A percentile compares a stretch with the other conserved stretches of the same genome.
Evolutionary conservation across 2,329 filamentous ascomycete genomes (phyloP).

Genomic region (Colletotrichum sp.): DNA sequence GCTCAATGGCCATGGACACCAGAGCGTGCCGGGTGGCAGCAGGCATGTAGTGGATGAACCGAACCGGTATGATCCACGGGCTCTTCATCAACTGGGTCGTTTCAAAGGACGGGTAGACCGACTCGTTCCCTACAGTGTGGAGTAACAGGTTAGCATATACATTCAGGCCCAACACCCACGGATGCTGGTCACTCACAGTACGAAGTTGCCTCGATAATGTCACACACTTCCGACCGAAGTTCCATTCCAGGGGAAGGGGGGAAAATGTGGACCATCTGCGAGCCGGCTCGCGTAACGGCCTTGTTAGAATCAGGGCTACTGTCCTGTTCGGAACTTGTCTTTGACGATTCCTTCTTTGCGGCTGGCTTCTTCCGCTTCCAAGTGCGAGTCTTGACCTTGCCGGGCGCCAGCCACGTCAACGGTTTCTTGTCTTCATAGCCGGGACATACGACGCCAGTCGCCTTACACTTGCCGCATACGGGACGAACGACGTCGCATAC

Average conservation of each 20-base stretch:
- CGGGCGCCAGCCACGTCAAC: conserved; percentile 40
- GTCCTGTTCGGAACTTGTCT: background rate
- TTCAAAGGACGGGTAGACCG: background rate
- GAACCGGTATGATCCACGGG: conserved; percentile 1
- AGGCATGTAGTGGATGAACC: background rate
- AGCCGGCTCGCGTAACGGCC: background rate
- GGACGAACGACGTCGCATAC: conserved; percentile 43
- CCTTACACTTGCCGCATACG: conserved; percentile 39
- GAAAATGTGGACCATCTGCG: background rate
- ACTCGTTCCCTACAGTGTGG: background rate
- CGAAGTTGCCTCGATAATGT: conserved; percentile 9
- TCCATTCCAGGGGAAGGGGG: background rate
- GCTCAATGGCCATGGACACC: conserved; percentile 36
- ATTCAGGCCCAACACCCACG: background rate
- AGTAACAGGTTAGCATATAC: background rate
- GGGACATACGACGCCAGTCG: conserved; percentile 37
- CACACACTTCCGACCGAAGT: conserved; percentile 2
- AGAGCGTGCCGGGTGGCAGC: conserved; percentile 13
- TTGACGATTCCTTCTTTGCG: background rate
- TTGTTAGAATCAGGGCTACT: background rate
- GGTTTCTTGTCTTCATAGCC: conserved; percentile 44
- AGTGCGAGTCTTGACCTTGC: conserved; percentile 35
- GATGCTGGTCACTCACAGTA: conserved; percentile 8
- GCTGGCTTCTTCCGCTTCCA: conserved; percentile 16
- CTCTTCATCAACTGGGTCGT: background rate